Base-by-base conservation (phyloP, 2,329 filamentous ascomycete genomes). In the Juglanconis oblonga region DNA sequence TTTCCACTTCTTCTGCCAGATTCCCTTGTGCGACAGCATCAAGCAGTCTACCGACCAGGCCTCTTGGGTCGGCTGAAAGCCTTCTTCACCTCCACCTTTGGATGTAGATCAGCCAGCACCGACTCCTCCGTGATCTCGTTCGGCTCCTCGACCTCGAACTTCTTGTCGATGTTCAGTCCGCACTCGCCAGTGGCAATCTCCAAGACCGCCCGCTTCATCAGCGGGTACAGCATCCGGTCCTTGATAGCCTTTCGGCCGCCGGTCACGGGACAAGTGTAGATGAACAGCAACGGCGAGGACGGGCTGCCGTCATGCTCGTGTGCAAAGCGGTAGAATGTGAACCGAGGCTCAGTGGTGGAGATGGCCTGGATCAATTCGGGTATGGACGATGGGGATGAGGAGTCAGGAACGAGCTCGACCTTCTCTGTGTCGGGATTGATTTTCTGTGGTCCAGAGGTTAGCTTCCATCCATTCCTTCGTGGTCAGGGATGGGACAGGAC, bases 181-280 rank as follows among this genome's bases (percentile, higher is more conserved):
- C 85, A 87, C 65, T 91, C 84, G 40, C 75, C 76, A 67, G 87
- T 84, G 17, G 90, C 90, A 38, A 87, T 72, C n/a, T 78, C 75
- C 35, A 92, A 77, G 3, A 91, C 88, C 31, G 85, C 83, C 10
- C 84, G 79, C 74, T 87, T 87, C 78, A 87, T 87, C 32, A 87
- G 77, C 38, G 91, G 90, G 72, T 95, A 95, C 69, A 95, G 75
- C 91, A 96, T 96, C 64, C 90, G 82, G 75, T 90, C 88, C 77
- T 91, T 93, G 77, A 95, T 90, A 55, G 83, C 78, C 75, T 87
- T 90, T 55, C 81, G 85, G 33, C 79, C 83, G 0, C 83, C 76
- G 4, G 87, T 81, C 7, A 82, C 77, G 0, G 91, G 91, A 72
- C 90, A 92, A 5, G 90, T 94, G 76, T 92, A 94, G 71, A 95